Evolutionary conservation across 176 grass and related monocot genomes (phyloP).

Genomic region (Eragrostis curvula): DNA sequence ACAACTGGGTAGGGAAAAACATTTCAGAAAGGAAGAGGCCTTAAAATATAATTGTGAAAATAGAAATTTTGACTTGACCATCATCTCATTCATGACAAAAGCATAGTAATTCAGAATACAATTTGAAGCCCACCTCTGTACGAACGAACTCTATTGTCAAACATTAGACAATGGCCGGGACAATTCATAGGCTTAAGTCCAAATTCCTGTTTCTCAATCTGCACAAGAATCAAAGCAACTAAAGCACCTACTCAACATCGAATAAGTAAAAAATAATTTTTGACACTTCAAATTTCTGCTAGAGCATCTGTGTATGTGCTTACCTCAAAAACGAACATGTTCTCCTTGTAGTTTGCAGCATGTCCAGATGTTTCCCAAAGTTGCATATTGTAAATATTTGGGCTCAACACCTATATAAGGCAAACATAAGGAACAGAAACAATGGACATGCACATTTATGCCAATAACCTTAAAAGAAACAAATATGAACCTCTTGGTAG

Average conservation of each 20-base stretch:
- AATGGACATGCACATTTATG: neutral
- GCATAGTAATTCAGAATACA: constrained; percentile 11
- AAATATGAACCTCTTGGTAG: constrained; percentile 81
- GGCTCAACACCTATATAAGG: constrained; percentile 77
- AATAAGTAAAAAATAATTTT: constrained; percentile 10
- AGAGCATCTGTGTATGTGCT: constrained; percentile 13
- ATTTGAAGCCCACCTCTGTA: constrained; percentile 79
- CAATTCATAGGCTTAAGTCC: constrained; percentile 99
- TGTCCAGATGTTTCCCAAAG: constrained; percentile 99
- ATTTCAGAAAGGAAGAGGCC: neutral
- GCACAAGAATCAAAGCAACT: constrained; percentile 24
- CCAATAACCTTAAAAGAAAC: constrained; percentile 18
- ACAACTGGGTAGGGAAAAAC: neutral
- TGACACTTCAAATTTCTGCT: neutral
- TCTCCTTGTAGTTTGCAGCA: constrained; percentile 96
- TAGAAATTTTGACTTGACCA: neutral
- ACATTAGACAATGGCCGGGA: constrained; percentile 99
- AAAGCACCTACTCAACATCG: neutral
- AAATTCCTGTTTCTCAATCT: constrained; percentile 99
- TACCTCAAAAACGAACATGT: constrained; percentile 99
- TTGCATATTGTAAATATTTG: constrained; percentile 99
- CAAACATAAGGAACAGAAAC: constrained; percentile 21
- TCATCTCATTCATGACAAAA: constrained; percentile 15
- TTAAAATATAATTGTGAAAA: constrained; percentile 7
- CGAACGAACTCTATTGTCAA: constrained; percentile 86